Evolutionary conservation across 106 monocot species (phyloP), one percentile per base, ranked within the genome.

Genomic region (Ottelia alismoides): DNA sequence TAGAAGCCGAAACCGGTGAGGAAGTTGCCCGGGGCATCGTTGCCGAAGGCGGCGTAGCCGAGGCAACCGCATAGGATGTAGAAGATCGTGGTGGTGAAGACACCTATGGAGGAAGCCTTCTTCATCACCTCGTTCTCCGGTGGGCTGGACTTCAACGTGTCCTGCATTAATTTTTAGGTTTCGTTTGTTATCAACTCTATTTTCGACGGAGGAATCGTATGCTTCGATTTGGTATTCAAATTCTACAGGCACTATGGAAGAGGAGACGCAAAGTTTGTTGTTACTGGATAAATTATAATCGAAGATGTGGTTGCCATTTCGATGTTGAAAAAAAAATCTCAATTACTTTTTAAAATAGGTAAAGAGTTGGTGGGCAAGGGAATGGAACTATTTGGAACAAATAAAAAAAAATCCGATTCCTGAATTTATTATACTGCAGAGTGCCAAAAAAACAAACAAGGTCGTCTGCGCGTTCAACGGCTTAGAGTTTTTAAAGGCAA

Each of bases 1-100:
- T 60, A 69, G 68, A 69, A 60, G 28, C 68, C 68, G 28, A 69
- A 69, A 0, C 70, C 70, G 6, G 70, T 70, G 46, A 70, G 70
- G 45, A 70, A 55, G 70, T 62, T 70, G 29, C 61, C 70, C 1
- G 70, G 70, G 3, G 70, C 61, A 0, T 27, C 0, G 54, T 70
- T 58, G 22, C 70, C 70, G 28, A 62, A 70, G 28, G 70, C 70
- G 0, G 70, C 70, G 52, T 70, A 70, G 10, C 70, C 62, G 1
- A 70, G 30, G n/a, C 29, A 12, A 46, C 70, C 70, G 18, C 70
- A 61, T 4, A 70, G 70, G 30, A 55, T 47, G 70, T 70, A 70
- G 53, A 70, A 70, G n/a, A 70, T 1, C 3, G 70, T 70, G 19
- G 70, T 70, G 22, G 32, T 31, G 10, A 54, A 28, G 11, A 70